Percentiles rank a stretch among this genome's conserved stretches.
Evolutionary conservation across 148 eudicot genomes (phyloP).

Genomic region (Rhododendron henanense): DNA sequence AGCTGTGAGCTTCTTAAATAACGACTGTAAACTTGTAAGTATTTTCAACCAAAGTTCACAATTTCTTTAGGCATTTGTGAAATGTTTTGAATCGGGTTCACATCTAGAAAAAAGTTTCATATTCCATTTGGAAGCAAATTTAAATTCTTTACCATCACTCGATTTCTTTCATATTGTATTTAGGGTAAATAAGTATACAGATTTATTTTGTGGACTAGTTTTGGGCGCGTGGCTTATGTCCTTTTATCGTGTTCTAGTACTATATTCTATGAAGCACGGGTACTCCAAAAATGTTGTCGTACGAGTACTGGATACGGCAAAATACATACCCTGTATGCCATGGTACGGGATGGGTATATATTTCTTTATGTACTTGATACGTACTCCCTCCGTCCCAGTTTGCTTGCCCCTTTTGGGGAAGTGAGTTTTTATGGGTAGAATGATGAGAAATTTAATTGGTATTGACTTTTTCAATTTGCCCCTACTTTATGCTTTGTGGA

Average conservation of each 20-base stretch:
- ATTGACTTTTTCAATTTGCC: too few species aligned
- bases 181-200: not conserved
- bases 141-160: not conserved
- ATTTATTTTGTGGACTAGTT: not conserved
- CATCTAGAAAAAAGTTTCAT: not conserved
- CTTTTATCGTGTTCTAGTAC: not conserved
- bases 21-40: constrained; percentile 96
- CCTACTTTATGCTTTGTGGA: too few species aligned
- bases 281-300: too few species aligned
- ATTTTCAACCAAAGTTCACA: constrained; percentile 17
- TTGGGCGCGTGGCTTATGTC: not conserved
- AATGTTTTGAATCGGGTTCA: constrained; percentile 7
- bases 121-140: not conserved
- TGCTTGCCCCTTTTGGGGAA: too few species aligned
- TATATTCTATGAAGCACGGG: not conserved
- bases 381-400: too few species aligned
- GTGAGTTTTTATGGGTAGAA: too few species aligned
- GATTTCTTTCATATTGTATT: not conserved
- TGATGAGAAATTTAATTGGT: too few species aligned
- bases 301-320: not conserved
- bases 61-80: not conserved
- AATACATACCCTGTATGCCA: too few species aligned
- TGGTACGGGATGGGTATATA: too few species aligned
- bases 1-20: constrained; percentile 96
- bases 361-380: too few species aligned